phyloP scores from a whole-genome alignment of 2,329 filamentous ascomycete genomes.

The Neonectria coccinea region DNA sequence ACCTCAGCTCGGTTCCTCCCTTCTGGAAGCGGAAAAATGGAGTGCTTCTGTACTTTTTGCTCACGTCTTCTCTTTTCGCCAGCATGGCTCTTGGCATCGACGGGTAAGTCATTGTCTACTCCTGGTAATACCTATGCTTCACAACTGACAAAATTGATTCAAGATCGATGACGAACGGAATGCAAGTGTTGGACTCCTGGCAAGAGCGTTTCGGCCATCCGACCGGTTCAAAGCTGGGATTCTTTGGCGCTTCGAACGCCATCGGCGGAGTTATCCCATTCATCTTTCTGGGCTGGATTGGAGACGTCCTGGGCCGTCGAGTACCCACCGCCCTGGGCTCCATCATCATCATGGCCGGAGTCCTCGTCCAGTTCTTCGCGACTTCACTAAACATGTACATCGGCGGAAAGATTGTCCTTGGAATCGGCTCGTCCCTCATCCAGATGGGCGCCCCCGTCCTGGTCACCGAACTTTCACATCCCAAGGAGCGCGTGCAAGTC shows the following conservation, averaged over 20 bases:
- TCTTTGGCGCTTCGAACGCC: slow-evolving; percentile 54
- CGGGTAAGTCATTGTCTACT: slow-evolving; percentile 46
- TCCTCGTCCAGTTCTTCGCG: slow-evolving; percentile 52
- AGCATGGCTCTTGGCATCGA: slow-evolving; percentile 57
- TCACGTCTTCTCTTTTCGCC: slow-evolving; percentile 56
- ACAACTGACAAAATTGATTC: slow-evolving; percentile 1
- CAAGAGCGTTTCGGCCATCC: slow-evolving; percentile 54
- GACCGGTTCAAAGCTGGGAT: slow-evolving; percentile 52
- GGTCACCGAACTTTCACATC: slow-evolving; percentile 57
- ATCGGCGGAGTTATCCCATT: slow-evolving; percentile 56
- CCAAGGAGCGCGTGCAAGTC: slow-evolving; percentile 48
- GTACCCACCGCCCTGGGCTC: slow-evolving; percentile 52
- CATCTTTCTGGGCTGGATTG: slow-evolving; percentile 52
- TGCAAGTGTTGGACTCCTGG: slow-evolving; percentile 53
- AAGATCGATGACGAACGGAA: slow-evolving; percentile 54
- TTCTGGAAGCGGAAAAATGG: slow-evolving; percentile 57
- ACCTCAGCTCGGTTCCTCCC: slow-evolving; percentile 47
- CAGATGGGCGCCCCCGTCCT: slow-evolving; percentile 58
- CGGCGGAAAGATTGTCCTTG: slow-evolving; percentile 53
- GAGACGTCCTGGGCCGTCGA: slow-evolving; percentile 50
- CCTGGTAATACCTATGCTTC: background rate
- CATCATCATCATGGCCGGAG: slow-evolving; percentile 54
- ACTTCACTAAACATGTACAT: slow-evolving; percentile 53
- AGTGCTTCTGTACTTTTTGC: slow-evolving; percentile 55
- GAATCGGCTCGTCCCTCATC: slow-evolving; percentile 52